Percentiles rank a stretch among this genome's conserved stretches.
Evolutionary conservation across 495 filamentous ascomycete species (phyloP).

Genomic region (Penicillium mononematosum): DNA sequence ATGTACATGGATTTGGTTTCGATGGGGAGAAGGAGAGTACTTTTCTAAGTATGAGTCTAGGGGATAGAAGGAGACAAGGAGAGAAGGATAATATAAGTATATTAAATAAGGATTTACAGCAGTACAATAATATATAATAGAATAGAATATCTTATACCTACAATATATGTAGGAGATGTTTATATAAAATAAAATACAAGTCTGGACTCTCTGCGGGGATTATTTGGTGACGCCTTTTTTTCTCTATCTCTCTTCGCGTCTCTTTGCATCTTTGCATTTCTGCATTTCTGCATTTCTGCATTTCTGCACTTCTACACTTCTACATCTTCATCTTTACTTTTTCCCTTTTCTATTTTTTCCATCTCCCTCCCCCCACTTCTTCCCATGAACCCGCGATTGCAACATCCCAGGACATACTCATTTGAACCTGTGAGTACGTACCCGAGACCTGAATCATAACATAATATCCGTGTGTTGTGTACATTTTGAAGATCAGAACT

Average conservation of each 20-base stretch:
- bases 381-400: conserved; percentile 17
- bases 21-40: neutral
- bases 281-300: neutral
- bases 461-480: neutral
- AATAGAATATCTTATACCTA: no score
- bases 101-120: neutral
- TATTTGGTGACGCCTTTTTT: neutral
- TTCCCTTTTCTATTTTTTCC: neutral
- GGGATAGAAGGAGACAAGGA: neutral
- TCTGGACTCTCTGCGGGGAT: neutral
- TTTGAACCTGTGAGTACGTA: conserved; percentile 25
- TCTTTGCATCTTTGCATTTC: neutral
- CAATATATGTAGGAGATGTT: no score
- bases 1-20: neutral
- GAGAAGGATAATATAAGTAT: neutral
- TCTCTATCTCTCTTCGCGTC: neutral
- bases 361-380: neutral
- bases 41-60: neutral
- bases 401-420: conserved; percentile 16
- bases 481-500: no score
- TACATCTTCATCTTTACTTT: conserved; percentile 5
- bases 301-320: neutral
- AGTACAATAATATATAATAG: neutral
- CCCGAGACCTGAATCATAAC: conserved; percentile 14
- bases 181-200: neutral